phyloP scores from a whole-genome alignment of 1,139 yeast genomes.

The Meyerozyma athensensis region DNA sequence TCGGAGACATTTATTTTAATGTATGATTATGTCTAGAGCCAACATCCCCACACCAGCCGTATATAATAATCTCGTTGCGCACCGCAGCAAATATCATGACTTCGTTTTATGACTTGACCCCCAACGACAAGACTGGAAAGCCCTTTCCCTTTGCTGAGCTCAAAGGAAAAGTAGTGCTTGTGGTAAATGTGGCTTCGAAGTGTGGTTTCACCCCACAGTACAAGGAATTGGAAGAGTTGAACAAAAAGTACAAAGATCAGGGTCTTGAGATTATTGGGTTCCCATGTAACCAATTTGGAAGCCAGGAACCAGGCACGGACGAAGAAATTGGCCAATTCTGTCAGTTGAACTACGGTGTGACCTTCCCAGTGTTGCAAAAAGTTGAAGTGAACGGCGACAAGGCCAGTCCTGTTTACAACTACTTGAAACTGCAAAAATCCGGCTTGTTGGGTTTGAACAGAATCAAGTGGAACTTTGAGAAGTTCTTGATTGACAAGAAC shows the following conservation, averaged over 20 bases:
- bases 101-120: slow-evolving; percentile 34
- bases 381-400: slow-evolving; percentile 83
- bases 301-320: slow-evolving; percentile 15
- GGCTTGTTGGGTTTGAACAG: slow-evolving; percentile 43
- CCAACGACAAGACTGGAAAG: slow-evolving; percentile 50
- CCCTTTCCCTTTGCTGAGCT: slow-evolving; percentile 64
- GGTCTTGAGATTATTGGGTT: slow-evolving; percentile 83
- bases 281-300: slow-evolving; percentile 72
- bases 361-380: slow-evolving; percentile 85
- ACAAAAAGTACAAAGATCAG: slow-evolving; percentile 70
- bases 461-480: slow-evolving; percentile 50
- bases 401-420: slow-evolving; percentile 77
- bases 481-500: slow-evolving; percentile 41
- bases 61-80: not conserved
- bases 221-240: slow-evolving; percentile 72
- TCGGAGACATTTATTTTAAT: slow-evolving; percentile 39
- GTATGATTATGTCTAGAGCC: slow-evolving; percentile 1
- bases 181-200: slow-evolving; percentile 93
- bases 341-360: slow-evolving; percentile 44
- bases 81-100: slow-evolving; percentile 8
- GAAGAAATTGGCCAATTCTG: slow-evolving; percentile 15
- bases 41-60: not conserved
- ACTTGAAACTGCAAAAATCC: slow-evolving; percentile 53
- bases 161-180: slow-evolving; percentile 84
- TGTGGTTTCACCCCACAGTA: slow-evolving; percentile 84